A percentile compares a stretch with the other conserved stretches of the same genome.
Conservation (phyloP, 2,329 filamentous ascomycete species). For the Botrytis fragariae region DNA sequence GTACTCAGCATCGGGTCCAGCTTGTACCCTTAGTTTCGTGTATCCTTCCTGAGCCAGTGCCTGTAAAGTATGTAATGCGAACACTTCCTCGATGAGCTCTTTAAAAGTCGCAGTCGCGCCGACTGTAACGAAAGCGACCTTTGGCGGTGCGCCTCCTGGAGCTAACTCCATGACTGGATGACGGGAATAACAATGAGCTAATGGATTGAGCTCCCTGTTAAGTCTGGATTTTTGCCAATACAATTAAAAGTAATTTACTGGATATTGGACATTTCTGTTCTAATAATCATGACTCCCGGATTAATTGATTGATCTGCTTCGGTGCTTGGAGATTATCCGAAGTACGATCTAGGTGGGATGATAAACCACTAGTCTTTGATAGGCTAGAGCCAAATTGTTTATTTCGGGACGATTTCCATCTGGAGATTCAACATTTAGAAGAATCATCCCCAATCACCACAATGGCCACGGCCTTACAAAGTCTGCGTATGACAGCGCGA, state of each 20-base stretch:
- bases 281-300: background rate
- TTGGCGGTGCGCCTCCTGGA: background rate
- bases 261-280: background rate
- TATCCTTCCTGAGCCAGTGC: conserved; percentile 60
- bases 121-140: conserved; percentile 76
- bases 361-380: background rate
- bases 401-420: conserved; percentile 10
- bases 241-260: background rate
- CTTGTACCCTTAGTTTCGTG: conserved; percentile 74
- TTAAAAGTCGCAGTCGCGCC: conserved; percentile 87
- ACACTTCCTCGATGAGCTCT: conserved; percentile 63
- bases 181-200: background rate
- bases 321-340: background rate
- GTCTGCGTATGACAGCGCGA: conserved; percentile 34
- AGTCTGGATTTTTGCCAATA: background rate
- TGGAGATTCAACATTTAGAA: conserved; percentile 10
- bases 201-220: background rate
- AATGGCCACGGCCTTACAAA: conserved; percentile 37
- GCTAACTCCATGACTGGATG: background rate
- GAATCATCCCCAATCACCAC: conserved; percentile 19
- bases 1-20: conserved; percentile 63
- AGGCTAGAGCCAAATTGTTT: conserved; percentile 7
- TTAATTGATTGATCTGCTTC: background rate
- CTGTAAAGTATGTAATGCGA: conserved; percentile 61
- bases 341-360: background rate